Conservation (phyloP, 1,284 basidiomycete species). For the Cryptococcus amylolentus region DNA sequence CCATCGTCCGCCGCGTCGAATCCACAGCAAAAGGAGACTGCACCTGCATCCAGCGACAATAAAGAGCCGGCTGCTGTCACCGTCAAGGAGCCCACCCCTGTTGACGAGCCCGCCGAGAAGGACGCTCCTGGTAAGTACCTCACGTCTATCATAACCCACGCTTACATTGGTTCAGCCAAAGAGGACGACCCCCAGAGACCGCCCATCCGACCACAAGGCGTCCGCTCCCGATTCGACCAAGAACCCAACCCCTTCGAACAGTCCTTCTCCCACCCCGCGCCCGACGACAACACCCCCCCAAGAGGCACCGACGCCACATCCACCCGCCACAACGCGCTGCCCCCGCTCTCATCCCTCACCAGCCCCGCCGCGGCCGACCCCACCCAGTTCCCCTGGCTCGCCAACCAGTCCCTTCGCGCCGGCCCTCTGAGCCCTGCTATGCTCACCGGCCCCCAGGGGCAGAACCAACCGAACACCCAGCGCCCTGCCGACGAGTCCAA, state of each 20-base stretch:
- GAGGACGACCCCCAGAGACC: constrained; percentile 24
- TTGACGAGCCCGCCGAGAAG: constrained; percentile 13
- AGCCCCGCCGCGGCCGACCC: constrained; percentile 67
- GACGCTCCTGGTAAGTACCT: constrained; percentile 1
- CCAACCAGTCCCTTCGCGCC: constrained; percentile 67
- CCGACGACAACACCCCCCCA: constrained; percentile 50
- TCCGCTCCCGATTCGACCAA: constrained; percentile 53
- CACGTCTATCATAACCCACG: too few species aligned
- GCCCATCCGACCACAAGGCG: constrained; percentile 32
- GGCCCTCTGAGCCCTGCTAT: constrained; percentile 93
- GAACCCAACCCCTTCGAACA: constrained; percentile 97
- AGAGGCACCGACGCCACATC: constrained; percentile 46
- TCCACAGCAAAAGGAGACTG: constrained; percentile 5
- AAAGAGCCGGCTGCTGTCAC: constrained; percentile 8
- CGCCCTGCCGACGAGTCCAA: background rate
- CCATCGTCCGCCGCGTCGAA: constrained; percentile 16
- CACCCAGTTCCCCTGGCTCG: constrained; percentile 66
- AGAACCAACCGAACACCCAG: background rate
- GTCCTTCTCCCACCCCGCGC: constrained; percentile 69
- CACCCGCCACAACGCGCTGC: constrained; percentile 59
- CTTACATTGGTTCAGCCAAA: background rate
- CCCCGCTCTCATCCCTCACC: constrained; percentile 78
- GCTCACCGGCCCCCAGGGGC: constrained; percentile 75
- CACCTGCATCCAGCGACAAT: background rate
- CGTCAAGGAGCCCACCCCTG: constrained; percentile 15